These are phyloP conservation scores for Talaromyces pinophilus DNA, from an alignment of 2,329 filamentous ascomycete genomes.

Conservation along the genomic window DNA sequence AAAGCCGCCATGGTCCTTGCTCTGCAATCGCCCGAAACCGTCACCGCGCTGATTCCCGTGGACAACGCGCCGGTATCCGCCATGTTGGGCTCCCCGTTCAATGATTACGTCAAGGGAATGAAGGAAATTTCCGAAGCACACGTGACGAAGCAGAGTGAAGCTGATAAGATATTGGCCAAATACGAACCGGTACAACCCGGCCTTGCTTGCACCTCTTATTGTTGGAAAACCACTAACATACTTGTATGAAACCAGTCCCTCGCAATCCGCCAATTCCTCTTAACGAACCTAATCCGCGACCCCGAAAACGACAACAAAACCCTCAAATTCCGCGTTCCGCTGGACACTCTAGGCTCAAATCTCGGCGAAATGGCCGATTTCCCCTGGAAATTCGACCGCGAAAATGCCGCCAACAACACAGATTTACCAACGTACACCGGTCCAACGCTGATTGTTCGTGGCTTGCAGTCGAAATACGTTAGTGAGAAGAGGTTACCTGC, in stretches of 20 bases:
- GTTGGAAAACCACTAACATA: neutral
- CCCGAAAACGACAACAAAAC: conserved; percentile 54
- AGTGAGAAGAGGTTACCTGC: conserved; percentile 42
- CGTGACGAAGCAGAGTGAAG: conserved; percentile 71
- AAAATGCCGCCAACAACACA: conserved; percentile 48
- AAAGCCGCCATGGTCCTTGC: conserved; percentile 90
- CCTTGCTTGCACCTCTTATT: too few species aligned
- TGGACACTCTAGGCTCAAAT: conserved; percentile 66
- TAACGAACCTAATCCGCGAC: conserved; percentile 74
- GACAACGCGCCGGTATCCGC: conserved; percentile 91
- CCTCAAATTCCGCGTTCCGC: conserved; percentile 76
- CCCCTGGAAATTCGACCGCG: conserved; percentile 67
- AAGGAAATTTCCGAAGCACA: conserved; percentile 70
- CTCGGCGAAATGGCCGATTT: conserved; percentile 83
- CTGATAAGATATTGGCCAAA: conserved; percentile 73
- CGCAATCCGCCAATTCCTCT: conserved; percentile 82
- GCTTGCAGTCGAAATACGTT: conserved; percentile 45
- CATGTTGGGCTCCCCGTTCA: conserved; percentile 71
- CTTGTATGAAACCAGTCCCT: conserved; percentile 54
- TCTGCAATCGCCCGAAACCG: conserved; percentile 65
- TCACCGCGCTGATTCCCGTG: conserved; percentile 75
- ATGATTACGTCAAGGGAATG: conserved; percentile 81
- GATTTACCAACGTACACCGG: conserved; percentile 63
- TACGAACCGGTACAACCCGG: conserved; percentile 63
- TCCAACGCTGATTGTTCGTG: conserved; percentile 72